Evolutionary conservation across 129 eudicot species (phyloP).

Genomic region (Saposhnikovia divaricata): DNA sequence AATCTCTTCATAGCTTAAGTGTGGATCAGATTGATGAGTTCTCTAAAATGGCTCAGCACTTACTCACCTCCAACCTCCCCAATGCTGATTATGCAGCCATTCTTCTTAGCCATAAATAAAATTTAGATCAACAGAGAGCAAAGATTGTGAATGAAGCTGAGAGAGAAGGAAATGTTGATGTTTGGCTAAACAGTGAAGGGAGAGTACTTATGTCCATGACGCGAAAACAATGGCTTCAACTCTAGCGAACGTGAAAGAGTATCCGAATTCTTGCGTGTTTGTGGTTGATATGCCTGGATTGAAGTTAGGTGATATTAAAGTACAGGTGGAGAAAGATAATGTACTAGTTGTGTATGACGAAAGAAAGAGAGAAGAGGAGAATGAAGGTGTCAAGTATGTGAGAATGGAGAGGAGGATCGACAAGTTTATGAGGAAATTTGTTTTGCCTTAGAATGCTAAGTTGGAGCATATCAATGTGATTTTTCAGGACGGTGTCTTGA

Average conservation of each 20-base stretch:
- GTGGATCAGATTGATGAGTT: too few relatives aligned
- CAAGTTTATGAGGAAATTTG: slow-evolving; percentile 6
- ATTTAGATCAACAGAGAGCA: too few relatives aligned
- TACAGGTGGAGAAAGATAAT: slow-evolving; percentile 33
- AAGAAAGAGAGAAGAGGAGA: slow-evolving; percentile 35
- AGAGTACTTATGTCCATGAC: slow-evolving; percentile 29
- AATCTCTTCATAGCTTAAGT: too few relatives aligned
- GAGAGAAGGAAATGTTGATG: too few relatives aligned
- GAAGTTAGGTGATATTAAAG: slow-evolving; percentile 36
- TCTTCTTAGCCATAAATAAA: too few relatives aligned
- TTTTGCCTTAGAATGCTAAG: background rate
- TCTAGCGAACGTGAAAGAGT: slow-evolving; percentile 34
- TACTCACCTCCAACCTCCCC: too few relatives aligned
- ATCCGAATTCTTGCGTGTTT: slow-evolving; percentile 30
- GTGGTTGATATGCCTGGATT: slow-evolving; percentile 42
- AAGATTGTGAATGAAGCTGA: too few relatives aligned
- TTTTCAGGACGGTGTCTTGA: background rate
- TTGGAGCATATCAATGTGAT: background rate
- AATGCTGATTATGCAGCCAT: too few relatives aligned
- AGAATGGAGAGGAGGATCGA: slow-evolving; percentile 28
- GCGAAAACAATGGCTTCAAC: slow-evolving; percentile 44
- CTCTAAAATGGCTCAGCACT: too few relatives aligned
- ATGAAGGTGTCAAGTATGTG: background rate
- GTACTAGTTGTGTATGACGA: slow-evolving; percentile 34
- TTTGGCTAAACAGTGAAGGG: too few relatives aligned